Conservation (phyloP, 2,329 filamentous ascomycete genomes). For the Paraphoma sp. region DNA sequence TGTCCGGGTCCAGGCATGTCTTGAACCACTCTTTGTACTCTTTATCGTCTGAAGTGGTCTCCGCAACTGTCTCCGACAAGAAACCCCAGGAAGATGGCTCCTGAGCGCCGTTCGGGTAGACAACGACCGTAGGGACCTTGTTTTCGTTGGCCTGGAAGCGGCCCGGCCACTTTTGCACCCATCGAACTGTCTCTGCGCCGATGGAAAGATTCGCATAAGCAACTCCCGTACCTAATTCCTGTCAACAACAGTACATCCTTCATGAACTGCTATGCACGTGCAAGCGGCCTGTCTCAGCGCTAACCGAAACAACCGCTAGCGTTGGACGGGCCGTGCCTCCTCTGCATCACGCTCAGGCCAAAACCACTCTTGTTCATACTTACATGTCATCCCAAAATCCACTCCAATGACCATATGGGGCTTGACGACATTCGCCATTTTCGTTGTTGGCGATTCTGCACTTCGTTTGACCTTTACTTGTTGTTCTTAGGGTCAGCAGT, state of each 20-base stretch:
- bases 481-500: background rate
- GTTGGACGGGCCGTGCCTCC: constrained; percentile 1
- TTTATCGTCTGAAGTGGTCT: constrained; percentile 52
- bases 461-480: constrained; percentile 1
- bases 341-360: background rate
- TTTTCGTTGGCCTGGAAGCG: constrained; percentile 60
- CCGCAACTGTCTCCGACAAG: constrained; percentile 51
- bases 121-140: constrained; percentile 61
- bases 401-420: constrained; percentile 44
- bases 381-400: constrained; percentile 49
- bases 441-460: background rate
- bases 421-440: constrained; percentile 25
- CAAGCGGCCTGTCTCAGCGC: background rate
- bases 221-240: constrained; percentile 44
- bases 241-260: background rate
- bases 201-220: constrained; percentile 46
- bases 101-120: constrained; percentile 51
- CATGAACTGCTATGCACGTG: no score
- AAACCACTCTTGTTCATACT: constrained; percentile 12
- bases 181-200: constrained; percentile 40
- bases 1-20: constrained; percentile 59
- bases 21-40: constrained; percentile 62
- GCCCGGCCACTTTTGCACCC: constrained; percentile 61
- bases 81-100: constrained; percentile 61
- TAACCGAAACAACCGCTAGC: constrained; percentile 1